A percentile compares a stretch with the other conserved stretches of the same genome.
These are phyloP conservation scores for Cucurbita moschata DNA, from an alignment of 306 rosid genomes.

Conservation along the genomic window DNA sequence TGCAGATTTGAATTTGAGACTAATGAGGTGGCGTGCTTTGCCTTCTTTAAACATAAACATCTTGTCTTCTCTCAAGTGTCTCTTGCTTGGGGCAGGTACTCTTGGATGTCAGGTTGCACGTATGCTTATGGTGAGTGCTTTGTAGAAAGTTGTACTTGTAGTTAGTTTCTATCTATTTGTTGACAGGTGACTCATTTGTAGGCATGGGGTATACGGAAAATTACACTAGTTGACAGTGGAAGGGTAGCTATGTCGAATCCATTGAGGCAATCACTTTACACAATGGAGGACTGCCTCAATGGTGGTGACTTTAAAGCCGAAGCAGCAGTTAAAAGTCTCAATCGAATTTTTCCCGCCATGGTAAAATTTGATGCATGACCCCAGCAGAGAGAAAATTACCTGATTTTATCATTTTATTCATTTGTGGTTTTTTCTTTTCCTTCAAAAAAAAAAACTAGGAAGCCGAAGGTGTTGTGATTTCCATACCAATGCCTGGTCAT, in stretches of 20 bases:
- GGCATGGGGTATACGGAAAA: constrained; percentile 97
- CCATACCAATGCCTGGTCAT: constrained; percentile 98
- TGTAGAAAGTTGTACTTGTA: background rate
- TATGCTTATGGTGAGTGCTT: constrained; percentile 81
- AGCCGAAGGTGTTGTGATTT: constrained; percentile 80
- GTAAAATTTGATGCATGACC: constrained; percentile 26
- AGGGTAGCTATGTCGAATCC: constrained; percentile 97
- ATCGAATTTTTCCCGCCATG: constrained; percentile 84
- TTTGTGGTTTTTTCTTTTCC: constrained; percentile 1
- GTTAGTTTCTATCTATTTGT: background rate
- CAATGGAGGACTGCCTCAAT: constrained; percentile 76
- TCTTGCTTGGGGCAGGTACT: constrained; percentile 93
- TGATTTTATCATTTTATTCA: constrained; percentile 7
- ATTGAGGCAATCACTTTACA: constrained; percentile 92
- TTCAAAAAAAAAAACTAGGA: constrained; percentile 28
- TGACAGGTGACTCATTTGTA: constrained; percentile 19
- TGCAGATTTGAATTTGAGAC: constrained; percentile 93
- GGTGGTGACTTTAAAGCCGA: constrained; percentile 78
- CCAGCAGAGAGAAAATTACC: background rate
- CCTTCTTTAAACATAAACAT: constrained; percentile 59
- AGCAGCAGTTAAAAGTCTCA: constrained; percentile 78
- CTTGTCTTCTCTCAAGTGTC: constrained; percentile 79
- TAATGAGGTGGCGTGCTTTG: constrained; percentile 98
- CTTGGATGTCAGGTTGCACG: constrained; percentile 99
- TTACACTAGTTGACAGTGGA: constrained; percentile 80